Evolutionary conservation across 2,329 filamentous ascomycete genomes (phyloP).

Genomic region (Ophiocordyceps camponoti-floridani): DNA sequence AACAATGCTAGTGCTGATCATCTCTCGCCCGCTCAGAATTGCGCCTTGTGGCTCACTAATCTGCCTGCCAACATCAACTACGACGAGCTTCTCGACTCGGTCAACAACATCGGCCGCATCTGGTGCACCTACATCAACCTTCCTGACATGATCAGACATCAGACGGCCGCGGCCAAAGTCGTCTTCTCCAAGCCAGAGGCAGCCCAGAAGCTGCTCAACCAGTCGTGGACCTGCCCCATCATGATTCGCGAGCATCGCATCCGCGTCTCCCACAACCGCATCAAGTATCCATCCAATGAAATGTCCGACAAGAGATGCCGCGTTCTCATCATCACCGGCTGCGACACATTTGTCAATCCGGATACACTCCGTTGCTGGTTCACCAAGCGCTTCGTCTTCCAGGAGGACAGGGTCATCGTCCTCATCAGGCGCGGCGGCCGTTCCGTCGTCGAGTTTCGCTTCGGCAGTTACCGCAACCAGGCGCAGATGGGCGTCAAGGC

Average conservation of each 20-base stretch:
- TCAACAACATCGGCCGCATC: slow-evolving; percentile 29
- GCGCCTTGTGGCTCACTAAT: slow-evolving; percentile 33
- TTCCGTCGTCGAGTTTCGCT: slow-evolving; percentile 28
- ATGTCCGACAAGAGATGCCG: slow-evolving; percentile 19
- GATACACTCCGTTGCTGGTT: slow-evolving; percentile 22
- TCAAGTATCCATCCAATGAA: slow-evolving; percentile 19
- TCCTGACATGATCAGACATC: slow-evolving; percentile 18
- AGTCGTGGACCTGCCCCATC: slow-evolving; percentile 12
- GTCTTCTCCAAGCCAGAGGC: slow-evolving; percentile 26
- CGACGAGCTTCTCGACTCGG: slow-evolving; percentile 22
- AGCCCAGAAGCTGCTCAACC: slow-evolving; percentile 15
- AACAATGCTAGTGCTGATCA: slow-evolving; percentile 16
- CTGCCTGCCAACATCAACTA: slow-evolving; percentile 25
- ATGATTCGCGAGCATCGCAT: slow-evolving; percentile 17
- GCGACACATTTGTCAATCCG: slow-evolving; percentile 23
- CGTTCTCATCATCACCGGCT: slow-evolving; percentile 31
- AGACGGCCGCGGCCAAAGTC: slow-evolving; percentile 27
- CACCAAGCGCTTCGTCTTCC: slow-evolving; percentile 21
- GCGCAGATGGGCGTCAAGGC: slow-evolving; percentile 27
- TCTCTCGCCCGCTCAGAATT: slow-evolving; percentile 20
- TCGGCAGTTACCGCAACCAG: slow-evolving; percentile 37
- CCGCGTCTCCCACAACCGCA: slow-evolving; percentile 27
- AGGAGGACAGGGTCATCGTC: slow-evolving; percentile 24
- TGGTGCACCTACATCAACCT: slow-evolving; percentile 33
- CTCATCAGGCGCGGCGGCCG: slow-evolving; percentile 10